Evolutionary conservation across 441 rosid species (phyloP).

Genomic region (Erodium moschatum): DNA sequence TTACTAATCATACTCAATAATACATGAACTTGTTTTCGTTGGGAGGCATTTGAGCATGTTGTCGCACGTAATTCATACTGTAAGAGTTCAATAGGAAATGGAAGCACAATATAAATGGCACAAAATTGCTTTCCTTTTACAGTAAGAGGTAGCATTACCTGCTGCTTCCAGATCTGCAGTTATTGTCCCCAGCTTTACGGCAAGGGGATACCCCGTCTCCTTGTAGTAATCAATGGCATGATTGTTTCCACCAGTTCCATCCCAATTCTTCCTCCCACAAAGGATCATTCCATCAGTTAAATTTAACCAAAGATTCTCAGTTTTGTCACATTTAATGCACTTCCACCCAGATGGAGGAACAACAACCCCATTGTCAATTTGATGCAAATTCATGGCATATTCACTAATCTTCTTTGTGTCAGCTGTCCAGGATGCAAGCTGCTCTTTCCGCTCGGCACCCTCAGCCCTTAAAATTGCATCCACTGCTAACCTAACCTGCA

Average conservation of each 20-base stretch:
- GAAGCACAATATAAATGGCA: neutral
- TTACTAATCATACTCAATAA: neutral
- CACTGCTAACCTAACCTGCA: constrained; percentile 77
- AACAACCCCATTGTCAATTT: constrained; percentile 57
- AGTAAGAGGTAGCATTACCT: constrained; percentile 50
- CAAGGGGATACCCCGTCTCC: constrained; percentile 77
- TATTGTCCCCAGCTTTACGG: constrained; percentile 91
- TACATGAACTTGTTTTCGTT: neutral
- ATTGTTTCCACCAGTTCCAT: constrained; percentile 92
- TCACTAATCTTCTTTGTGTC: constrained; percentile 70
- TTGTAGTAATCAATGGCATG: constrained; percentile 86
- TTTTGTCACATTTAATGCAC: constrained; percentile 82
- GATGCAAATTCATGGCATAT: constrained; percentile 65
- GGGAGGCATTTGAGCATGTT: neutral
- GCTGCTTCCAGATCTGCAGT: constrained; percentile 92
- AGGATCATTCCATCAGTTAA: constrained; percentile 92
- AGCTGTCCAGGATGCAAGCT: constrained; percentile 86
- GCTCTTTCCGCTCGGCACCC: constrained; percentile 82
- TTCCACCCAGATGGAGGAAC: constrained; percentile 88
- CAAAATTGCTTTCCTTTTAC: neutral
- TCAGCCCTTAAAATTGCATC: constrained; percentile 70
- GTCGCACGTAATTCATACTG: neutral
- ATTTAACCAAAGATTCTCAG: constrained; percentile 86
- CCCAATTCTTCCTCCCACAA: constrained; percentile 92
- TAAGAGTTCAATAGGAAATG: neutral